Evolutionary conservation across 805 yeast genomes (phyloP), one percentile per base, ranked within the genome.

Genomic region (Cyberlindnera japonica): DNA sequence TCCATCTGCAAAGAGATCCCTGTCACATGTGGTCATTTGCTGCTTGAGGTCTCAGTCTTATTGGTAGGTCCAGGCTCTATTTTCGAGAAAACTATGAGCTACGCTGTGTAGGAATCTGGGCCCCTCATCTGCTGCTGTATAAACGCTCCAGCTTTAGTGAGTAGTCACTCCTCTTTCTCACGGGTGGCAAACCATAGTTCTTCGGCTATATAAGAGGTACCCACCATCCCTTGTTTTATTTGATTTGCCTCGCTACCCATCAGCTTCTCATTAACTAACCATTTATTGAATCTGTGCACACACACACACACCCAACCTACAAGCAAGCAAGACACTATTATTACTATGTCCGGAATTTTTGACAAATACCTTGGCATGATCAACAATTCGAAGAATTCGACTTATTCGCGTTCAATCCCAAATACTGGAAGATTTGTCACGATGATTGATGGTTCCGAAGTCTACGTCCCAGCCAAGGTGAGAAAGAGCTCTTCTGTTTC

Each of bases 301-400:
- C 19, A 37, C 21, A 7, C 37, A 12, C 25, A 23, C 17, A 28
- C 6, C n/a, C 28, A 9, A 25, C 28, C n/a, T 15, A 25, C n/a
- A 25, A 25, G 28, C 7, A 25, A 25, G 33, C 33, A 5, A 18
- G 15, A 25, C 10, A 25, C n/a, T 6, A 25, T 33, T 13, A 18
- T 46, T 62, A 46, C 41, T 47, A 53, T 57, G 61, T 57, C 61
- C 5, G 61, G 61, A 33, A 57, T 57, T 42, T 57, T 57, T 28
- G 61, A 57, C 38, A 55, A 54, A 33, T 57, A 57, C 43, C 29
- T 57, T 15, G 44, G 43, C 41, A 43, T 48, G 51, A 42, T 56
- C 45, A 50, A 51, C 37, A 48, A 50, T 17, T 42, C 52, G 9
- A 41, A 44, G 35, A 35, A 22, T 33, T 40, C 52, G 11, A 50